Percentiles rank a stretch among this genome's conserved stretches.
These are phyloP conservation scores for Gorgonomyces haynaldii DNA, from an alignment of 192 early-diverging fungal species.

Conservation along the genomic window DNA sequence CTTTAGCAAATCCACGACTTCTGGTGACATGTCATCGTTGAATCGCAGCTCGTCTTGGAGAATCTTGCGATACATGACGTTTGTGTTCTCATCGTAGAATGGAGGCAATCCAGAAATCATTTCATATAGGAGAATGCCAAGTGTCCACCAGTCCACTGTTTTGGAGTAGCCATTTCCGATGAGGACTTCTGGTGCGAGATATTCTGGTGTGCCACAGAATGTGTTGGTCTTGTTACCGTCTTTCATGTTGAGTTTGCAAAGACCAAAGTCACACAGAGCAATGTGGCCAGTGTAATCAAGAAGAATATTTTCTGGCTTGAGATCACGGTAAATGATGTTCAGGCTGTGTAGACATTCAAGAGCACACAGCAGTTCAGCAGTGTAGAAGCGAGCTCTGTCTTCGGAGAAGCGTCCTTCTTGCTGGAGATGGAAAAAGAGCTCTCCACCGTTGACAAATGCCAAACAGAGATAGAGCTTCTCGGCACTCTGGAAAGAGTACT, in stretches of 20 bases:
- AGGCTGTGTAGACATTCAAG: conserved; percentile 86
- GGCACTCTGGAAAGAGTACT: conserved; percentile 62
- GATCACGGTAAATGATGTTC: conserved; percentile 78
- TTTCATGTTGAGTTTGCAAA: conserved; percentile 93
- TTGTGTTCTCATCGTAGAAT: conserved; percentile 82
- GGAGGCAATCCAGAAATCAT: conserved; percentile 66
- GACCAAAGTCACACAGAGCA: conserved; percentile 78
- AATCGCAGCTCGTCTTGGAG: conserved; percentile 66
- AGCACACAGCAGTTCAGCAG: conserved; percentile 81
- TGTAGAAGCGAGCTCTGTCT: conserved; percentile 61
- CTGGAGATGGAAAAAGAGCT: conserved; percentile 70
- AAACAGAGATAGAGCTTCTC: conserved; percentile 93
- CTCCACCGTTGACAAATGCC: conserved; percentile 92
- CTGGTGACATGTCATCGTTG: conserved; percentile 23
- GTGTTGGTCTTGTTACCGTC: conserved; percentile 85
- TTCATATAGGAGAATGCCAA: conserved; percentile 62
- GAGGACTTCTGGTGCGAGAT: conserved; percentile 43
- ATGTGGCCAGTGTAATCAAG: conserved; percentile 92
- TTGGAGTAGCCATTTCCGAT: conserved; percentile 40
- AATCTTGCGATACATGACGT: conserved; percentile 93
- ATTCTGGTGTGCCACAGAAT: conserved; percentile 64
- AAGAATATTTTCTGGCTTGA: conserved; percentile 93
- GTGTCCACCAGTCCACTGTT: conserved; percentile 64
- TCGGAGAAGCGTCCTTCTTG: conserved; percentile 49
- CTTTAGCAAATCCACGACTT: conserved; percentile 23